These are phyloP conservation scores for Euphorbia pulcherrima DNA, from an alignment of 345 rosid species.

Conservation along the genomic window DNA sequence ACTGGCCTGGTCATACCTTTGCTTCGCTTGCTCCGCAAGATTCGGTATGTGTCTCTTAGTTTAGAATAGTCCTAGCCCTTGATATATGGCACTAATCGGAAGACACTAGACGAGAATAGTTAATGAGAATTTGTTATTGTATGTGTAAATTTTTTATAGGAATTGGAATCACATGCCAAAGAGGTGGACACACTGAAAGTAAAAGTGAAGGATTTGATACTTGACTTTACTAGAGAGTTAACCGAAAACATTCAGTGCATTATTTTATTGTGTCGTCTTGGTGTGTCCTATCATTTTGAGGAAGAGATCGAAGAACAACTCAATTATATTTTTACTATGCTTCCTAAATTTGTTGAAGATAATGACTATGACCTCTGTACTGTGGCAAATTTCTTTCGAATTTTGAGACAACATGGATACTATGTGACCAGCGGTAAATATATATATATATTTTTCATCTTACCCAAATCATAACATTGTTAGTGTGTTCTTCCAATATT, in stretches of 20 bases:
- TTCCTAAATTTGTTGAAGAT: neutral
- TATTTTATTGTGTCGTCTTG: neutral
- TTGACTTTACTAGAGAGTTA: neutral
- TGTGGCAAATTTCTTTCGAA: neutral
- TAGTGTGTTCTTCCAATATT: no score
- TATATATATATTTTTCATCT: neutral
- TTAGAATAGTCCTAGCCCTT: no score
- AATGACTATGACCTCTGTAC: neutral
- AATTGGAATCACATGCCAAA: neutral
- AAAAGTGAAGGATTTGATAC: neutral
- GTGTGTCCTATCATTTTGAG: conserved; percentile 7
- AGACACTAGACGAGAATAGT: no score
- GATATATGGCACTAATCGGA: no score
- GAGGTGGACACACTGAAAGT: neutral
- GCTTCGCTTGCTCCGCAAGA: no score
- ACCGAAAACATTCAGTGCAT: neutral
- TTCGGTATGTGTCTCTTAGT: no score
- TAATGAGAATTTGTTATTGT: no score
- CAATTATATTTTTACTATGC: neutral
- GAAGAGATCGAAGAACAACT: conserved; percentile 4
- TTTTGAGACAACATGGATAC: neutral
- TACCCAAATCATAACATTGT: no score
- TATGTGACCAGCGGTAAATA: neutral
- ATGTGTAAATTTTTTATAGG: no score
- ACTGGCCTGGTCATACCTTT: no score